Base-by-base conservation (phyloP, 257 asterid species). In the Misopates orontium region DNA sequence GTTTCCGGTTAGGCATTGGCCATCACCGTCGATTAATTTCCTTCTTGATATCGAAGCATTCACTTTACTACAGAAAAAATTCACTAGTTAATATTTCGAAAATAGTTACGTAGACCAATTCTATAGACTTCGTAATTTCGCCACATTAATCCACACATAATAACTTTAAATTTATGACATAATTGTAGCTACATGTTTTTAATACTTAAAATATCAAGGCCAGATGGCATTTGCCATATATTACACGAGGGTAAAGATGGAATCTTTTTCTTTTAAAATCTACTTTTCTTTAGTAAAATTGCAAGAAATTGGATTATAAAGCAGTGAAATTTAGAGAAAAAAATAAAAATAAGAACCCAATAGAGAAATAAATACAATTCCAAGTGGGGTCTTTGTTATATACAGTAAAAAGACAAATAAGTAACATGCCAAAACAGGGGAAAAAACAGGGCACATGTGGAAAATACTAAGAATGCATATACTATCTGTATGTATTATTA, bases 1-100 rank as follows among this genome's bases (percentile, higher is more conserved):
- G 79, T 91, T 91, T 4, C 98, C 98, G 14, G 95, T 87, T 1
- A 83, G 83, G 73, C 98, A 92, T 79, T 87, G 95, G 9, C 78
- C 61, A 55, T 78, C 81, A 20, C 75, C 79, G 4, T 64, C 60
- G 36, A 24, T 47, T 60, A 40, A 19, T 12, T 68, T 47, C 56
- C 90, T 84, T 69, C 87, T 81, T 16, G 84, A 78, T 10, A 85
- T 48, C 0, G 96, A 89, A 55, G 60, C 82, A 59, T 85, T 84
- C 15, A 92, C 95, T 70, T 60, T 84, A 79, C 98, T 92, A 79
- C 25, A 52, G 36, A 32, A 56, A 32, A n/a, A n/a, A n/a, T n/a
- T n/a, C n/a, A n/a, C n/a, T n/a, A n/a, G n/a, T n/a, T n/a, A n/a
- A n/a, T n/a, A n/a, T n/a, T n/a, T n/a, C n/a, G n/a, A n/a, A n/a